Conservation (phyloP, 352 stramenopile genomes). For the Globisporangium viniferum region DNA sequence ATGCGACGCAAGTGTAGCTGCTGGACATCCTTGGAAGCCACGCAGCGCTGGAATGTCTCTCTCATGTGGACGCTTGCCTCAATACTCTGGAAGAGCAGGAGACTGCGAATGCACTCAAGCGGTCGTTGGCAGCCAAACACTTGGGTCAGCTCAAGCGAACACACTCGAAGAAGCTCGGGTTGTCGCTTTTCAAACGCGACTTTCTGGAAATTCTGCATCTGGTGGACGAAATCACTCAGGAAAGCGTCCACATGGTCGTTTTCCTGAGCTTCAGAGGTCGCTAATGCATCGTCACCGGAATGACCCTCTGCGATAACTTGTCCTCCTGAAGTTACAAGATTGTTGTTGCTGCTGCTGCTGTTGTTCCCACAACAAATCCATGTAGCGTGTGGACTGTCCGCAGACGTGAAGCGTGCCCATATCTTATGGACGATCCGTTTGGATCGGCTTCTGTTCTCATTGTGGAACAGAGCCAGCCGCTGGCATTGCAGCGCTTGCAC, state of each 20-base stretch:
- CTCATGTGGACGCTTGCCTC: slow-evolving; percentile 34
- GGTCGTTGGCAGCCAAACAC: slow-evolving; percentile 42
- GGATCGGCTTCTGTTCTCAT: slow-evolving; percentile 17
- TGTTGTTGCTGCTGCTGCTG: background rate
- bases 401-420: slow-evolving; percentile 53
- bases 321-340: background rate
- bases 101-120: slow-evolving; percentile 43
- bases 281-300: slow-evolving; percentile 16
- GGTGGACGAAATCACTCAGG: slow-evolving; percentile 16
- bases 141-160: slow-evolving; percentile 60
- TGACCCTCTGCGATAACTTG: slow-evolving; percentile 8
- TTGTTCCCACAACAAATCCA: slow-evolving; percentile 48
- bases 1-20: slow-evolving; percentile 52
- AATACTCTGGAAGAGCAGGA: slow-evolving; percentile 66
- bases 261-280: slow-evolving; percentile 9
- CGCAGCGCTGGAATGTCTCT: slow-evolving; percentile 33
- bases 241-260: slow-evolving; percentile 24
- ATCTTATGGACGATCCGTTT: slow-evolving; percentile 24
- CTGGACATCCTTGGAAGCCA: slow-evolving; percentile 34
- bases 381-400: slow-evolving; percentile 25
- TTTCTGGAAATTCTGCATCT: slow-evolving; percentile 36
- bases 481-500: slow-evolving; percentile 37
- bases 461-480: slow-evolving; percentile 42
- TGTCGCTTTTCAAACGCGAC: slow-evolving; percentile 50
- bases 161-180: slow-evolving; percentile 29